Base-by-base conservation (phyloP, 352 stramenopile genomes). In the Blastocystis sp. region DNA sequence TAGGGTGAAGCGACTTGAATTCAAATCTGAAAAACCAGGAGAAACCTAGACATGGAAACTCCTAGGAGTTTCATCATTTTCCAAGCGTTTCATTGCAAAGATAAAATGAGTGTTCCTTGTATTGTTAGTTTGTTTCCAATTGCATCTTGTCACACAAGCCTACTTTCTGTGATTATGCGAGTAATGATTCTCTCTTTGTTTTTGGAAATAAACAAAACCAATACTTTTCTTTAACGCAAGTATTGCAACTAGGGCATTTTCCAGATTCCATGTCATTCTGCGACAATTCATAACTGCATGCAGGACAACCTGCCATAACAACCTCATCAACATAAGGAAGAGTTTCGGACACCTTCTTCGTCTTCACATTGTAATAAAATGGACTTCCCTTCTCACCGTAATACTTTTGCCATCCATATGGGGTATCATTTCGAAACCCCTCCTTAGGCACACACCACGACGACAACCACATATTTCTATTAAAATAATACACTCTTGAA, bases 361-460 rank as follows among this genome's bases (percentile, higher is more conserved):
- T 61, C 50, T 84, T 84, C 50, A 37, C 20, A 34, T 66, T 56
- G 56, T 84, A 84, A 29, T 84, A 84, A 53, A 84, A 84, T 11
- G 43, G 43, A 23, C 8, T 15, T 11, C 43, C 53, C 23, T 68
- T 66, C 50, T 84, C 53, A 3, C 43, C 73, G 56, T 66, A 84
- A 37, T 84, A 84, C 73, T 84, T 84, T 37, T 84, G 73, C 73
- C 73, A 84, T 26, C 73, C 73, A 43, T 84, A 84, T 11, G 73
- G 73, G 18, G 50, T 37, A 26, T 84, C 73, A 26, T 66, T 68
- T 5, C 20, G 53, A 45, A 84, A 84, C 2, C 47, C 50, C 50
- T 84, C 47, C 73, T 84, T 84, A 7, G 73, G 73, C 11, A 84
- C 13, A 13, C 43, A 68, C 73, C 73, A 84, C n/a, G 73, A 84